Evolutionary conservation across 2,329 filamentous ascomycete species (phyloP).

Genomic region (Ceratocystiopsis sp.): DNA sequence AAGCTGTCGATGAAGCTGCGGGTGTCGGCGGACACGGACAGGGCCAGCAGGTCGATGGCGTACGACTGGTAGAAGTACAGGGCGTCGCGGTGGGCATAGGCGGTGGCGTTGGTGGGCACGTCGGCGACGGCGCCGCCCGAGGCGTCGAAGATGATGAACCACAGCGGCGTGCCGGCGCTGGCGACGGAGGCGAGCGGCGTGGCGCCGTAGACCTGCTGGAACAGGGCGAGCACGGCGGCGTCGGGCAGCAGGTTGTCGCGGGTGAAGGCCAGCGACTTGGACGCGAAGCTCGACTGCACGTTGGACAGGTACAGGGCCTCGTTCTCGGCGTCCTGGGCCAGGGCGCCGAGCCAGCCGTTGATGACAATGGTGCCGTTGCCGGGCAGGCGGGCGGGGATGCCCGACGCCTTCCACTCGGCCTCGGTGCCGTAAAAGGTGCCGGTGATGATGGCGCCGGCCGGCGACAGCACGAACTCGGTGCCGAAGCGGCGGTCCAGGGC

Average conservation of each 20-base stretch:
- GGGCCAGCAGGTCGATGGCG: constrained; percentile 29
- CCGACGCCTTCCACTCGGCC: constrained; percentile 34
- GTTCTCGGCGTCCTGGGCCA: constrained; percentile 34
- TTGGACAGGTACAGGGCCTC: constrained; percentile 29
- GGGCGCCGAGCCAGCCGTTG: constrained; percentile 44
- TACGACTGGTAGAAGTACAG: constrained; percentile 48
- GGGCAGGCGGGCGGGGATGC: constrained; percentile 31
- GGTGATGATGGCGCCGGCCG: constrained; percentile 35
- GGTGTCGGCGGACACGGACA: constrained; percentile 23
- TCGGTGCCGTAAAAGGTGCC: constrained; percentile 44
- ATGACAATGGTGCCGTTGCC: constrained; percentile 26
- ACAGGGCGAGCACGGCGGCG: constrained; percentile 28
- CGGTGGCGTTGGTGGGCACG: constrained; percentile 34
- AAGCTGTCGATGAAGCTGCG: constrained; percentile 34
- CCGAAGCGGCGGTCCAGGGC: constrained; percentile 40
- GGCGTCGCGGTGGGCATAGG: constrained; percentile 47
- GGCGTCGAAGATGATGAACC: constrained; percentile 47
- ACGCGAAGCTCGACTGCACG: constrained; percentile 5
- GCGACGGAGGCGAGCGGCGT: constrained; percentile 16
- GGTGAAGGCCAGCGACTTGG: no score
- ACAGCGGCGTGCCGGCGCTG: constrained; percentile 33
- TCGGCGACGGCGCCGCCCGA: constrained; percentile 43
- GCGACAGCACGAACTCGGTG: constrained; percentile 36
- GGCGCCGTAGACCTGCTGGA: constrained; percentile 27
- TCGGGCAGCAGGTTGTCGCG: neutral